Evolutionary conservation across 495 filamentous ascomycete genomes (phyloP), one percentile per base, ranked within the genome.

Genomic region (Hypoxylon lienhwacheense): DNA sequence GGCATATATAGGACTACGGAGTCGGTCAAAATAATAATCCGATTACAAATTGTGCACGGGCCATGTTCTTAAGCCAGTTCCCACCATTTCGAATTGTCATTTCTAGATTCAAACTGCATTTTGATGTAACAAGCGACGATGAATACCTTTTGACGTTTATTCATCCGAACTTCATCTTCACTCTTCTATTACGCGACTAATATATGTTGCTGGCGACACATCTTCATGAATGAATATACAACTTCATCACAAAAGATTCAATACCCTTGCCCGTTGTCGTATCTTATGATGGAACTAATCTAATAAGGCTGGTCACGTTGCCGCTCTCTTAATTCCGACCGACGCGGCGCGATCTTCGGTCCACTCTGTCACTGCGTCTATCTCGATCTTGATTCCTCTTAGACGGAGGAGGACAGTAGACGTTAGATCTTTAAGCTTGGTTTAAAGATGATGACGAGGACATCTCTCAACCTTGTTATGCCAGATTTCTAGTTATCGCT

Each of bases 91-190:
- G 34, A 46, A 45, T 42, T 59, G 39, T 46, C 50, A 20, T 24
- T n/a, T n/a, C n/a, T n/a, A n/a, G n/a, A n/a, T n/a, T n/a, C n/a
- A n/a, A n/a, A n/a, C n/a, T n/a, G n/a, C 16, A 59, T 53, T 49
- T 55, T 40, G 5, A 25, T 26, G 3, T 24, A 44, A 4, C 39
- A 52, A n/a, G n/a, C n/a, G n/a, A n/a, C n/a, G n/a, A n/a, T n/a
- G n/a, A n/a, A n/a, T n/a, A n/a, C n/a, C n/a, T n/a, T n/a, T 45
- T 46, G 31, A 35, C 16, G 20, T 0, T 22, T 40, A n/a, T 16
- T 60, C 42, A 33, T 47, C 55, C 7, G 40, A 55, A 46, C 25
- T 55, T 55, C 50, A 36, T 33, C 44, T 60, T 55, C 51, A 44
- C 31, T 33, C 44, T 60, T 60, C 32, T 34, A 53, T 36, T 34